Percentiles rank a stretch among this genome's conserved stretches.
These are phyloP conservation scores for Linaria vulgaris DNA, from an alignment of 257 asterid species.

Conservation along the genomic window DNA sequence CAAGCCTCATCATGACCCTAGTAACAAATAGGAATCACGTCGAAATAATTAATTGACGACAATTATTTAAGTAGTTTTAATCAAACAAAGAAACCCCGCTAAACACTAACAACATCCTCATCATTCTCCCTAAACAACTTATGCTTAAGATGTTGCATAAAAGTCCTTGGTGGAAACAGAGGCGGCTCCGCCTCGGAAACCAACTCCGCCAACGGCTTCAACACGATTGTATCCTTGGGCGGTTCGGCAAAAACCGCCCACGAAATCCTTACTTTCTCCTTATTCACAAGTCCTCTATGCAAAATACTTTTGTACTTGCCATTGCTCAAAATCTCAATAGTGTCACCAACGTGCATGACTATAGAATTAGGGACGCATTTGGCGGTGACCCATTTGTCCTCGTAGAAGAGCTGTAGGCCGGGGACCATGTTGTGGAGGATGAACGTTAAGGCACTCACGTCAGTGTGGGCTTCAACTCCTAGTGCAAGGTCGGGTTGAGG, in stretches of 20 bases:
- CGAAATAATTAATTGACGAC: too few relatives aligned
- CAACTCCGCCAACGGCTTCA: constrained; percentile 71
- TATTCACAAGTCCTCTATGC: constrained; percentile 81
- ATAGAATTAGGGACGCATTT: constrained; percentile 86
- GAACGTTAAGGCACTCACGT: constrained; percentile 83
- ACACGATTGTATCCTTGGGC: constrained; percentile 70
- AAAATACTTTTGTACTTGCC: constrained; percentile 82
- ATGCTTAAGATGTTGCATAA: constrained; percentile 67
- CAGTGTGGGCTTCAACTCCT: constrained; percentile 93
- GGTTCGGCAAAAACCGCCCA: constrained; percentile 94
- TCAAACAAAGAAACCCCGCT: too few relatives aligned
- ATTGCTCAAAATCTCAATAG: constrained; percentile 80
- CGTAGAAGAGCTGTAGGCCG: constrained; percentile 71
- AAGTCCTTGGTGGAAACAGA: constrained; percentile 64
- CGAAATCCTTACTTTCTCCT: constrained; percentile 76
- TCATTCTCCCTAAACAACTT: constrained; percentile 59
- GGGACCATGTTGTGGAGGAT: constrained; percentile 98
- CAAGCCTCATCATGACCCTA: too few relatives aligned
- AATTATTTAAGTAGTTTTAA: too few relatives aligned
- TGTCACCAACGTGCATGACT: constrained; percentile 86
- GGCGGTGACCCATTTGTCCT: constrained; percentile 82
- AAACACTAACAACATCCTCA: constrained; percentile 16
- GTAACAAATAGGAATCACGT: too few relatives aligned
- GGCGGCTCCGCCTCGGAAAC: constrained; percentile 63
- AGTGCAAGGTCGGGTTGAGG: constrained; percentile 96